Percentiles rank a stretch among this genome's conserved stretches.
Evolutionary conservation across 2,329 filamentous ascomycete genomes (phyloP).

Genomic region (Alternaria metachromatica): DNA sequence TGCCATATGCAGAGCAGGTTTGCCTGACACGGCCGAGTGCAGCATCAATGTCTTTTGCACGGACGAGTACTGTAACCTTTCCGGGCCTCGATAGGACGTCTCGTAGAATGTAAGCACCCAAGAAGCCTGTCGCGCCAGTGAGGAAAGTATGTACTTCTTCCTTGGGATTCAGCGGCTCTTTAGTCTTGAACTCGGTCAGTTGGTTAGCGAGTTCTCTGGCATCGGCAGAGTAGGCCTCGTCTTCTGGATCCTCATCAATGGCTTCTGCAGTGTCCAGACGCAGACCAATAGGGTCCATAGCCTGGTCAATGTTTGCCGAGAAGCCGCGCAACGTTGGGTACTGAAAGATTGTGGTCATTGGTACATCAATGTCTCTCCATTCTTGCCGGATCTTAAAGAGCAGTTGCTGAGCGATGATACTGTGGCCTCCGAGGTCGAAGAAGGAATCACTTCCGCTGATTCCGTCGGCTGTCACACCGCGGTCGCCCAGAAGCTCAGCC

Average conservation of each 20-base stretch:
- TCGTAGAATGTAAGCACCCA: constrained; percentile 79
- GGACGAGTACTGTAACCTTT: constrained; percentile 77
- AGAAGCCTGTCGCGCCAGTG: constrained; percentile 89
- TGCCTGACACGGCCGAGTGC: constrained; percentile 70
- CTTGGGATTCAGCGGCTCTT: constrained; percentile 50
- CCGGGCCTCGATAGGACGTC: constrained; percentile 73
- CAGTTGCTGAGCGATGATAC: constrained; percentile 80
- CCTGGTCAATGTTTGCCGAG: constrained; percentile 59
- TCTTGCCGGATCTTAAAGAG: constrained; percentile 72
- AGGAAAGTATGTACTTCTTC: constrained; percentile 71
- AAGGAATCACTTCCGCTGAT: constrained; percentile 70
- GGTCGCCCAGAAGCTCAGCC: constrained; percentile 69
- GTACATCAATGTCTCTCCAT: constrained; percentile 68
- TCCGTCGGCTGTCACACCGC: constrained; percentile 69
- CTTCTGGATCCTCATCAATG: constrained; percentile 56
- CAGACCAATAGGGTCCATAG: constrained; percentile 57
- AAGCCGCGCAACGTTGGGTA: constrained; percentile 68
- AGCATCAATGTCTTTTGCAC: constrained; percentile 67
- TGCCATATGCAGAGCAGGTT: constrained; percentile 76
- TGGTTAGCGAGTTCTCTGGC: constrained; percentile 58
- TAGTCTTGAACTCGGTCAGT: constrained; percentile 51
- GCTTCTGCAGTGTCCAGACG: constrained; percentile 50
- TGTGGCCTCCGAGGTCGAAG: constrained; percentile 83
- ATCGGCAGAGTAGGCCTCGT: constrained; percentile 61
- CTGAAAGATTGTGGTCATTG: constrained; percentile 74